phyloP scores from a whole-genome alignment of 2,329 filamentous ascomycete species.

The Cytospora chrysosperma region DNA sequence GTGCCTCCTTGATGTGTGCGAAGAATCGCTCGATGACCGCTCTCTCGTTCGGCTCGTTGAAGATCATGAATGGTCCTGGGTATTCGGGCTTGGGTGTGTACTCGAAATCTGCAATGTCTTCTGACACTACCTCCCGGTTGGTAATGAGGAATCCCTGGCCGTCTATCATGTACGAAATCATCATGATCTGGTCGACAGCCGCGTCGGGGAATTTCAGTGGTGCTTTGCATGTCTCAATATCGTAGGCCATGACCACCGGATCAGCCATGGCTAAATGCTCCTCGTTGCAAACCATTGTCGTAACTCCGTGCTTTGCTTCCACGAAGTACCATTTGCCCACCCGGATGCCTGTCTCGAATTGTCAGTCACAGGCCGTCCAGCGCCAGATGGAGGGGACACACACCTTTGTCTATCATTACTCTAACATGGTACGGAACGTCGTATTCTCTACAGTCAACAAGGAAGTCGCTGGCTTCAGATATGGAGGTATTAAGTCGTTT shows the following conservation, averaged over 20 bases:
- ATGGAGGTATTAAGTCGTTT: constrained; percentile 72
- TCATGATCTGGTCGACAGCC: constrained; percentile 95
- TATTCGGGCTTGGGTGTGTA: constrained; percentile 98
- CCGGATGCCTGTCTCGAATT: constrained; percentile 68
- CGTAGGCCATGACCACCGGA: constrained; percentile 97
- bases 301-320: constrained; percentile 86
- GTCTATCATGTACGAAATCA: constrained; percentile 99
- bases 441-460: constrained; percentile 98
- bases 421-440: constrained; percentile 99
- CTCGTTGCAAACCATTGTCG: constrained; percentile 80
- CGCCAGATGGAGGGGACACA: background rate
- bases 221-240: constrained; percentile 96
- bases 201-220: constrained; percentile 97
- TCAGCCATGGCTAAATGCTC: constrained; percentile 88
- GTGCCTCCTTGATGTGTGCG: constrained; percentile 88
- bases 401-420: constrained; percentile 82
- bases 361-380: constrained; percentile 19
- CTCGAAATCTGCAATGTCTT: constrained; percentile 96
- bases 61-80: constrained; percentile 91
- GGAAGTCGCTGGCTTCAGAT: constrained; percentile 90
- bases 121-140: constrained; percentile 94
- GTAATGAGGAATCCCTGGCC: constrained; percentile 97
- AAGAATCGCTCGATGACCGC: constrained; percentile 88
- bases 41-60: constrained; percentile 96
- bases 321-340: constrained; percentile 97